Conservation (phyloP, 2,329 filamentous ascomycete species). For the Atkinsonella texensis region DNA sequence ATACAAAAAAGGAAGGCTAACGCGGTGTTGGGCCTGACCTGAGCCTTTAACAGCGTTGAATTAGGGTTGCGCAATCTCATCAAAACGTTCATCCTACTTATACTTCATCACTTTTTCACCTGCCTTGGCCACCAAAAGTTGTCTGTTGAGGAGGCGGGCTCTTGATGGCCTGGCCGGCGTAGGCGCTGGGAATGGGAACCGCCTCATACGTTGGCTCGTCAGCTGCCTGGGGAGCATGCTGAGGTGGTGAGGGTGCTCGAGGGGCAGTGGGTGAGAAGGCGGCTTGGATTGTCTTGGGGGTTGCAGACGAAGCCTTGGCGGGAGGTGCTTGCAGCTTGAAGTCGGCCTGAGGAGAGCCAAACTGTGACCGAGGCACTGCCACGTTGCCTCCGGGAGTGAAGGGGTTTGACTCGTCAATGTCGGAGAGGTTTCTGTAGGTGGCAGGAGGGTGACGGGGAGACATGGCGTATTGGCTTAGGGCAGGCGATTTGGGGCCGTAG, state of each 20-base stretch:
- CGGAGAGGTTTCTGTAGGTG: slow-evolving; percentile 37
- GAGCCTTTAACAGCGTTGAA: no score
- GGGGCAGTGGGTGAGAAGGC: slow-evolving; percentile 44
- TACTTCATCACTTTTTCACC: slow-evolving; percentile 3
- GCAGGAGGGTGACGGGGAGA: slow-evolving; percentile 50
- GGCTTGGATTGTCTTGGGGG: slow-evolving; percentile 53
- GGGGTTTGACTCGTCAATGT: slow-evolving; percentile 30
- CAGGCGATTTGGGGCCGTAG: slow-evolving; percentile 27
- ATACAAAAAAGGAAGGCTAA: no score
- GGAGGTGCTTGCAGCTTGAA: slow-evolving; percentile 86
- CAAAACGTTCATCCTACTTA: background rate
- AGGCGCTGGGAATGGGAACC: slow-evolving; percentile 83
- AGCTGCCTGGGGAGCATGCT: slow-evolving; percentile 56
- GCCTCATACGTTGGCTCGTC: slow-evolving; percentile 76
- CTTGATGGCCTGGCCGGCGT: slow-evolving; percentile 45
- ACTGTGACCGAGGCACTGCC: slow-evolving; percentile 51
- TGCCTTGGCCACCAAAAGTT: slow-evolving; percentile 28
- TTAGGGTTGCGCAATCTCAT: background rate
- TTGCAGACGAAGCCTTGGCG: slow-evolving; percentile 62
- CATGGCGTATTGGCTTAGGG: slow-evolving; percentile 35
- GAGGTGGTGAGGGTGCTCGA: slow-evolving; percentile 7
- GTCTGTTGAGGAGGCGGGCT: slow-evolving; percentile 36
- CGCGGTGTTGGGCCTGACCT: no score
- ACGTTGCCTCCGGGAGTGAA: slow-evolving; percentile 45
- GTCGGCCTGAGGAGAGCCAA: slow-evolving; percentile 40